Conservation (phyloP, 2,329 filamentous ascomycete species). For the Neophaeococcomyces mojaviensis region DNA sequence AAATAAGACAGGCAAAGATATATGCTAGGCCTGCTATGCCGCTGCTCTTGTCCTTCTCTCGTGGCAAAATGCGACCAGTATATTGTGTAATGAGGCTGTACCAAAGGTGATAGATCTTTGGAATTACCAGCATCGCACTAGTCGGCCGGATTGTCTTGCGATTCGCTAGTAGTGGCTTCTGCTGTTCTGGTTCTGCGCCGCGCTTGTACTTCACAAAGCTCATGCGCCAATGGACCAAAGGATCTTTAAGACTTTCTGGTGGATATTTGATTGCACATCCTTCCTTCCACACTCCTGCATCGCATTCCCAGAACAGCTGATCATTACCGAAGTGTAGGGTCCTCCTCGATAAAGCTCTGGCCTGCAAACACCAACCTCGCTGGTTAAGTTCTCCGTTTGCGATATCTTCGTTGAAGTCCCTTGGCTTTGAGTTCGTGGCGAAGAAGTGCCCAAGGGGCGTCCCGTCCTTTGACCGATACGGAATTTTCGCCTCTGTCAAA, state of each 20-base stretch:
- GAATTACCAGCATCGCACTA: constrained; percentile 11
- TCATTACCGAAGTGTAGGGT: constrained; percentile 7
- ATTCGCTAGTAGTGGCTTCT: not conserved
- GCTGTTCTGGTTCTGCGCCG: not conserved
- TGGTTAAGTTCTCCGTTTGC: constrained; percentile 7
- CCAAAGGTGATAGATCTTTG: constrained; percentile 8
- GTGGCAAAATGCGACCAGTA: not conserved
- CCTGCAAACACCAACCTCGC: constrained; percentile 7
- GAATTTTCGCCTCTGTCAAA: constrained; percentile 6
- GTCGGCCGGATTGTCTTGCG: constrained; percentile 13
- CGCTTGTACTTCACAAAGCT: constrained; percentile 5
- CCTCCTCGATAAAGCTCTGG: constrained; percentile 3
- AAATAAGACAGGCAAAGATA: constrained; percentile 8
- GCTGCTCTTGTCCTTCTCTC: constrained; percentile 8
- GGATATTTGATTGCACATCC: constrained; percentile 6
- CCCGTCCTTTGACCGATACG: constrained; percentile 5
- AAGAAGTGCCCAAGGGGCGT: constrained; percentile 4
- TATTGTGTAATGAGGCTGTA: constrained; percentile 8
- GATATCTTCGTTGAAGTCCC: constrained; percentile 5
- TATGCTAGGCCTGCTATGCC: constrained; percentile 7
- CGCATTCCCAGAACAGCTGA: constrained; percentile 9
- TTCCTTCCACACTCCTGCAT: constrained; percentile 8
- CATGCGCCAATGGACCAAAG: constrained; percentile 11
- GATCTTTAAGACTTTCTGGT: constrained; percentile 19
- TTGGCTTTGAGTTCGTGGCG: constrained; percentile 4